Evolutionary conservation across 805 yeast genomes (phyloP), one percentile per base, ranked within the genome.

Genomic region (Zygosaccharomyces siamensis): DNA sequence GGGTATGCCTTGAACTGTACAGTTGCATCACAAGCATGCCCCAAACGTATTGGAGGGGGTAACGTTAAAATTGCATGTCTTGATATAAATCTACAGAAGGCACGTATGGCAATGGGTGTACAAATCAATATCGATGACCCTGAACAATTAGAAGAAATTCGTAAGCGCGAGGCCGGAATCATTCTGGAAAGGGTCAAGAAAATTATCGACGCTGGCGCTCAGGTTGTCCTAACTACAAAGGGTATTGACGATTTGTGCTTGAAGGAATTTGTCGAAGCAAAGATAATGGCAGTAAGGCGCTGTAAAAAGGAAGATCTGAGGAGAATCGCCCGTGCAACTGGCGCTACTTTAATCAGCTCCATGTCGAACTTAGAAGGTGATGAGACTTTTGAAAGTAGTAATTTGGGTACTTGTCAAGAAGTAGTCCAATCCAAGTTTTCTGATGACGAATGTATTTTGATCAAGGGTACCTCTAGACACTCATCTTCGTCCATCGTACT

Each of bases 1-100:
- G 99, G 99, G 21, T 93, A 95, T 66, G 99, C 99, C 0, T 74
- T 93, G 55, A 93, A 93, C 72, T 90, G 97, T 73, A 92, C 98
- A 0, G 87, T 93, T 50, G 99, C 97, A 1, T 86, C 96, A 11
- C 97, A 92, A 71, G 97, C 97, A 14, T 95, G 93, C 98, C 76
- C 81, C 54, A 88, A 85, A 61, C 74, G 77, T 45, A 48, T 64
- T 52, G 55, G 52, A 33, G 68, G 66, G 28, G 68, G 69, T 39
- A 69, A 77, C 56, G 95, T 96, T 42, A 83, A 82, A 59, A 86
- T 89, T 58, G 97, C 97, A 2, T 81, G 89, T 57, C 75, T 89
- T 62, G 97, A 89, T 71, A 79, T 93, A 69, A 92, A 95, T 70
- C 74, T 93, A 64, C 99, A 95, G 68, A 92, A 90, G 68, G 93